Conservation (phyloP, 805 yeast species). For the Candida krabiensis region DNA sequence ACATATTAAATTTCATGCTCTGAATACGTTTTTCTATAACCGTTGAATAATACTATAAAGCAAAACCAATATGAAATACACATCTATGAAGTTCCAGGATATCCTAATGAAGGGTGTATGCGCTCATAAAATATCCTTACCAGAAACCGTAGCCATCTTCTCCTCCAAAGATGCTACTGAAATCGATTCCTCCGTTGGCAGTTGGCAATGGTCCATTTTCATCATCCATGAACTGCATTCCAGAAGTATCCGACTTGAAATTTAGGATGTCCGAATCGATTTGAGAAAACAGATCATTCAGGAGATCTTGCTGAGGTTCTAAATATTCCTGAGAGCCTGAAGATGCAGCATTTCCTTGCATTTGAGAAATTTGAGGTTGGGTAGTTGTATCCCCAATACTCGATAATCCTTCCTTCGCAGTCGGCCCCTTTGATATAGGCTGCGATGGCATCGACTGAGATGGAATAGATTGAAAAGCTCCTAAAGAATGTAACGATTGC, state of each 20-base stretch:
- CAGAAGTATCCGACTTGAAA: slow-evolving; percentile 17
- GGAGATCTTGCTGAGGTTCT: slow-evolving; percentile 26
- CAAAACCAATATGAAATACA: no score
- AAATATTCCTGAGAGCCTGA: neutral
- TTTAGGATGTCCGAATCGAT: slow-evolving; percentile 34
- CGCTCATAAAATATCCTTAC: no score
- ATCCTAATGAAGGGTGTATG: no score
- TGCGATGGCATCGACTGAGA: neutral
- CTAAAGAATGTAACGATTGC: neutral
- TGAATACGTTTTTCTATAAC: no score
- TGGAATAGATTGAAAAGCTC: neutral
- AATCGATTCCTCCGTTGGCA: slow-evolving; percentile 7
- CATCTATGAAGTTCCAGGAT: no score
- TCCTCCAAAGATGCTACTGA: slow-evolving; percentile 21
- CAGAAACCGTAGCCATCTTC: slow-evolving; percentile 32
- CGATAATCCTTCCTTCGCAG: slow-evolving; percentile 2
- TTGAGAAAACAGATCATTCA: slow-evolving; percentile 31
- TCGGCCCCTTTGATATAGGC: neutral
- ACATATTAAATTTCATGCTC: no score
- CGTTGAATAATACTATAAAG: no score
- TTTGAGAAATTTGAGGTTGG: neutral
- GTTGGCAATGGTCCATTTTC: slow-evolving; percentile 4
- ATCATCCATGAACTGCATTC: slow-evolving; percentile 12
- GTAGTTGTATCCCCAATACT: neutral
- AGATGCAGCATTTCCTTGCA: neutral